Evolutionary conservation across 768 basidiomycete species (phyloP).

Genomic region (Leucocoprinus birnbaumii): DNA sequence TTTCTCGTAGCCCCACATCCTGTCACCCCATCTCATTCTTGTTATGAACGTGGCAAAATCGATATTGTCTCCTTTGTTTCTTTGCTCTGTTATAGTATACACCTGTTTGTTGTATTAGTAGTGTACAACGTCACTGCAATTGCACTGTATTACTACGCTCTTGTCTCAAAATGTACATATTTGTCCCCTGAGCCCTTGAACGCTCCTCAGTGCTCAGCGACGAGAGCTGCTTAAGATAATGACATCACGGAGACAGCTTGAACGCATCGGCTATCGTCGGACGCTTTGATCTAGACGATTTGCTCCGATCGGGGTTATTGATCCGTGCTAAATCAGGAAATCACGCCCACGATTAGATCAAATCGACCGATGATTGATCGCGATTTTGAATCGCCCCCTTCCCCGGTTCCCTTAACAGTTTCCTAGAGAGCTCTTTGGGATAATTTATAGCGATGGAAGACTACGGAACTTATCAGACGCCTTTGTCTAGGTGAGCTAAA

Average conservation of each 20-base stretch:
- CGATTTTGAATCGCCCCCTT: not conserved
- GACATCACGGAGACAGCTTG: not conserved
- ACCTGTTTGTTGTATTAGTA: constrained; percentile 11
- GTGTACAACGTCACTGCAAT: constrained; percentile 7
- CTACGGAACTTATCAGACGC: constrained; percentile 76
- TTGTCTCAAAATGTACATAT: not conserved
- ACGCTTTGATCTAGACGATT: not conserved
- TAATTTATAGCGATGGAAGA: constrained; percentile 44
- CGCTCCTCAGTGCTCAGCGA: too few relatives aligned
- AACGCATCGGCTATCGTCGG: not conserved
- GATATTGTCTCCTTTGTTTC: not conserved
- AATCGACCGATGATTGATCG: not conserved
- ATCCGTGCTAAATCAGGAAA: not conserved
- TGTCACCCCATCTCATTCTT: not conserved
- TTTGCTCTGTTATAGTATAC: not conserved
- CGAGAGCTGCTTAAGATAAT: not conserved
- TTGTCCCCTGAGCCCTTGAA: too few relatives aligned
- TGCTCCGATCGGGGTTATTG: constrained; percentile 1
- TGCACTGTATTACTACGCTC: constrained; percentile 6
- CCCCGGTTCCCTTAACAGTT: too few relatives aligned
- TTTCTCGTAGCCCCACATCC: not conserved
- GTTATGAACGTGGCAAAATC: not conserved
- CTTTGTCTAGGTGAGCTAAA: constrained; percentile 63
- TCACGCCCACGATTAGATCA: not conserved
- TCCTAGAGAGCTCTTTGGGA: not conserved